Evolutionary conservation across 2,329 filamentous ascomycete genomes (phyloP).

Genomic region (Aureobasidium sp.): DNA sequence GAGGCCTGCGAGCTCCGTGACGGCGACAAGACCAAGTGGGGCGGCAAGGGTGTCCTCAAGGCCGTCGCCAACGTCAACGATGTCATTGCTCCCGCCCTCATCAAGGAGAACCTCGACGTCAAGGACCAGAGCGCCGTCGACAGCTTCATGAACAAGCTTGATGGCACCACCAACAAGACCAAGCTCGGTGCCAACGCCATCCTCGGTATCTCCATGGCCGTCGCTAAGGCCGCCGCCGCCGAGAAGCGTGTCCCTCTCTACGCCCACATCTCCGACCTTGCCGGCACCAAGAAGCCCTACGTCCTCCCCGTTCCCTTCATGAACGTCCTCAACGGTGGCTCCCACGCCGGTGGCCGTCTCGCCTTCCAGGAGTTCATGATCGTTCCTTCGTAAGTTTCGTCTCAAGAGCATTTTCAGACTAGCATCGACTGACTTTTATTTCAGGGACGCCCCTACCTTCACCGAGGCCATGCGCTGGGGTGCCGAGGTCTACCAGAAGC

Average conservation of each 20-base stretch:
- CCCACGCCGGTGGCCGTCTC: slow-evolving; percentile 89
- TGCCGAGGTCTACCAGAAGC: slow-evolving; percentile 95
- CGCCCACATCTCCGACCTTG: slow-evolving; percentile 50
- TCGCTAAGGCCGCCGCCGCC: slow-evolving; percentile 51
- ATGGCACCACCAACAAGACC: slow-evolving; percentile 54
- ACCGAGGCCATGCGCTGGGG: slow-evolving; percentile 94
- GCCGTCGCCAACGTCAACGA: slow-evolving; percentile 51
- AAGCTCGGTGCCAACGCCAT: slow-evolving; percentile 55
- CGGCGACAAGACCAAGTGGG: slow-evolving; percentile 46
- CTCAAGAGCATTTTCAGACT: neutral
- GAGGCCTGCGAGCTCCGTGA: slow-evolving; percentile 45
- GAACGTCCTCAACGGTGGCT: slow-evolving; percentile 62
- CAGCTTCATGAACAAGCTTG: slow-evolving; percentile 47
- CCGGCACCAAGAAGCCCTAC: slow-evolving; percentile 47
- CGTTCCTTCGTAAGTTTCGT: slow-evolving; percentile 38
- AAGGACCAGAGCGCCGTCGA: slow-evolving; percentile 51
- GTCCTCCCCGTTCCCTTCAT: slow-evolving; percentile 52
- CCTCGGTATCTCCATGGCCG: slow-evolving; percentile 54
- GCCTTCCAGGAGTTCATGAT: slow-evolving; percentile 55
- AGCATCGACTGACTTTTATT: slow-evolving; percentile 20
- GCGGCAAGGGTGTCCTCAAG: slow-evolving; percentile 50
- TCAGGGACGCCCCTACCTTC: slow-evolving; percentile 77
- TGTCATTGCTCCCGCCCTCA: slow-evolving; percentile 48
- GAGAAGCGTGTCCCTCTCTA: slow-evolving; percentile 51
- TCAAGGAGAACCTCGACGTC: slow-evolving; percentile 48